Base-by-base conservation (phyloP, 2,329 filamentous ascomycete genomes). In the Zymoseptoria brevis region DNA sequence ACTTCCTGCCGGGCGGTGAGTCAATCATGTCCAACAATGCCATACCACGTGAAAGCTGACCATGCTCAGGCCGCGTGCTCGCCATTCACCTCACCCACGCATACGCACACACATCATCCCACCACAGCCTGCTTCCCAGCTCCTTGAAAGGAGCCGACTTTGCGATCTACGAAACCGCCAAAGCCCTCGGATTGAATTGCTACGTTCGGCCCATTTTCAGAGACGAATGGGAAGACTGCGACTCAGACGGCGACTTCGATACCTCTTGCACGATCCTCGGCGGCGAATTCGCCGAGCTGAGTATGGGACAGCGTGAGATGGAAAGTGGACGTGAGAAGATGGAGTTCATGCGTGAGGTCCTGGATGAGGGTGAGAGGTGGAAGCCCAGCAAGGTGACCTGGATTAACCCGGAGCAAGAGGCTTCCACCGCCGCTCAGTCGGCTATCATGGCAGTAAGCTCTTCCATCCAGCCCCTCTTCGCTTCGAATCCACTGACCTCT, bases 131-230 rank as follows among this genome's bases (percentile, higher is more conserved):
- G 21, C 52, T 71, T 7, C 67, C 67, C 4, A 48, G 51, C 19
- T 61, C 59, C 24, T 64, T 70, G 24, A 68, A 70, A 54, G 68
- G 67, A 13, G 60, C 59, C 11, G 68, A 69, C 55, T 66, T 71
- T 62, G 61, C 61, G 8, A 24, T 68, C 6, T 69, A 64, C 52
- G 63, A 67, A 19, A 57, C 59, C 8, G 54, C 58, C 8, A n/a
- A 29, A 13, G 66, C 62, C 13, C 50, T 62, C 21, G n/a, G 22
- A 3, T 51, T 61, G 9, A 26, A 24, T n/a, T 56, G 53, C 49
- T 22, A 56, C 19, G 53, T 59, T 8, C 30, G 50, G 2, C 49
- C 57, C 6, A 50, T 41, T 19, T 22, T 54, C 29, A 13, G 53
- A 24, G n/a, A 45, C 11, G 13, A 45, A 7, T 7, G 13, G 5